Evolutionary conservation across 768 basidiomycete species (phyloP).

Genomic region (Agrocybe chaxingu): DNA sequence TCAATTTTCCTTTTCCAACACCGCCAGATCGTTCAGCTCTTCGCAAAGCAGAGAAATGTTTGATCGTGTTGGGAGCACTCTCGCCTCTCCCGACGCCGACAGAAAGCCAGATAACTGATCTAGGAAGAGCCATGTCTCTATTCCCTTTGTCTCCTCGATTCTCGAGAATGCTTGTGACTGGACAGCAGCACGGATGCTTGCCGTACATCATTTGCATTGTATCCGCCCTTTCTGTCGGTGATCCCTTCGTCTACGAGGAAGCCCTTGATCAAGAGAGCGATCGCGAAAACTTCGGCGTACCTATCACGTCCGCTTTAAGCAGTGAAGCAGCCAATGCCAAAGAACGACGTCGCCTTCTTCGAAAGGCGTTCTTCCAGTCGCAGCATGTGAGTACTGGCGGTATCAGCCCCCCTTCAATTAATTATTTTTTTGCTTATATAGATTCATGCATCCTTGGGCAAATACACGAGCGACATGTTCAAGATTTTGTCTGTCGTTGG

Average conservation of each 20-base stretch:
- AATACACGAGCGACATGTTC: slow-evolving; percentile 81
- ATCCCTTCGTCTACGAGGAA: slow-evolving; percentile 91
- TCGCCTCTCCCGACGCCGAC: slow-evolving; percentile 17
- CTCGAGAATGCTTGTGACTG: slow-evolving; percentile 92
- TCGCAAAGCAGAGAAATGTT: slow-evolving; percentile 68
- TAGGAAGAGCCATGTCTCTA: slow-evolving; percentile 89
- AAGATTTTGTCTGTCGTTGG: slow-evolving; percentile 91
- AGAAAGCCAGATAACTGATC: slow-evolving; percentile 71
- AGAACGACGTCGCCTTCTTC: slow-evolving; percentile 54
- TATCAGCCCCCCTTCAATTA: neutral
- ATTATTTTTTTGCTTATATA: slow-evolving; percentile 24
- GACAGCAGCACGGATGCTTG: slow-evolving; percentile 78
- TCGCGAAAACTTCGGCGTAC: slow-evolving; percentile 32
- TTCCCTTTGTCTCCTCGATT: slow-evolving; percentile 94
- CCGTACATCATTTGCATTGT: slow-evolving; percentile 92
- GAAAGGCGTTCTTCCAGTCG: slow-evolving; percentile 79
- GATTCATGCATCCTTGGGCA: slow-evolving; percentile 79
- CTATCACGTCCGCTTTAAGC: slow-evolving; percentile 40
- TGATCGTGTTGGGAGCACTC: too few species aligned
- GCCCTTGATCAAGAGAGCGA: slow-evolving; percentile 45
- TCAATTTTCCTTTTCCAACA: slow-evolving; percentile 98
- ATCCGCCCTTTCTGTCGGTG: slow-evolving; percentile 88
- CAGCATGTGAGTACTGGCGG: slow-evolving; percentile 57
- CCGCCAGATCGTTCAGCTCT: slow-evolving; percentile 80
- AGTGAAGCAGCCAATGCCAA: slow-evolving; percentile 47